Conservation (phyloP, 1,284 basidiomycete genomes). For the Cutaneotrichosporon sp. region DNA sequence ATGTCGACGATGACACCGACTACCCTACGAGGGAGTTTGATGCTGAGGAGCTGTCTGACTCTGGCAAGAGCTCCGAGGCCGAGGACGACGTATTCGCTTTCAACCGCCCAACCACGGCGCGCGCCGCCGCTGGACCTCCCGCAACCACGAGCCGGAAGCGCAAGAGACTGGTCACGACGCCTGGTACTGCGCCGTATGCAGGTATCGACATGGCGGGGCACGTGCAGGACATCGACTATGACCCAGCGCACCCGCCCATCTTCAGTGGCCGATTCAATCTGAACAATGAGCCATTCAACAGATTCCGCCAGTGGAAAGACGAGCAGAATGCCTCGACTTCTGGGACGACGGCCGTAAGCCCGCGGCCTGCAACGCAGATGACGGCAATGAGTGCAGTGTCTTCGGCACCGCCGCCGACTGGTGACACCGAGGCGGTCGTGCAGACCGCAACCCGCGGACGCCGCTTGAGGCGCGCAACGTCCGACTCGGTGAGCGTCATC, state of each 20-base stretch:
- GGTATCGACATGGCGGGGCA: background rate
- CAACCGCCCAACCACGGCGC: constrained; percentile 9
- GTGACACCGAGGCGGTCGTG: background rate
- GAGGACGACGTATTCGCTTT: constrained; percentile 14
- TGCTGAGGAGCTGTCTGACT: background rate
- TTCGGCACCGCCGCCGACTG: background rate
- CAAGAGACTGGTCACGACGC: background rate
- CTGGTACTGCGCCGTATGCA: background rate
- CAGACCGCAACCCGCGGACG: background rate
- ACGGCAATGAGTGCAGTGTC: background rate
- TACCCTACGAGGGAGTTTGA: background rate
- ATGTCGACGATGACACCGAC: constrained; percentile 3
- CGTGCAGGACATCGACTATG: constrained; percentile 22
- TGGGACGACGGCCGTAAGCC: background rate
- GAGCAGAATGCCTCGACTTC: background rate
- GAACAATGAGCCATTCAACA: constrained; percentile 28
- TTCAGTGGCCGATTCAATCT: constrained; percentile 42
- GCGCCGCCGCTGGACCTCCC: background rate
- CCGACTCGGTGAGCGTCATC: background rate
- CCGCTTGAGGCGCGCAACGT: background rate
- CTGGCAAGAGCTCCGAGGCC: constrained; percentile 4
- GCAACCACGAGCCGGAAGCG: background rate
- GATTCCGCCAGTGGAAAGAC: background rate
- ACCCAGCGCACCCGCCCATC: constrained; percentile 33
- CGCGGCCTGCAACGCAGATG: background rate